Percentiles rank a stretch among this genome's conserved stretches.
phyloP scores from a whole-genome alignment of 2,329 filamentous ascomycete species.

The Cercospora sp. region DNA sequence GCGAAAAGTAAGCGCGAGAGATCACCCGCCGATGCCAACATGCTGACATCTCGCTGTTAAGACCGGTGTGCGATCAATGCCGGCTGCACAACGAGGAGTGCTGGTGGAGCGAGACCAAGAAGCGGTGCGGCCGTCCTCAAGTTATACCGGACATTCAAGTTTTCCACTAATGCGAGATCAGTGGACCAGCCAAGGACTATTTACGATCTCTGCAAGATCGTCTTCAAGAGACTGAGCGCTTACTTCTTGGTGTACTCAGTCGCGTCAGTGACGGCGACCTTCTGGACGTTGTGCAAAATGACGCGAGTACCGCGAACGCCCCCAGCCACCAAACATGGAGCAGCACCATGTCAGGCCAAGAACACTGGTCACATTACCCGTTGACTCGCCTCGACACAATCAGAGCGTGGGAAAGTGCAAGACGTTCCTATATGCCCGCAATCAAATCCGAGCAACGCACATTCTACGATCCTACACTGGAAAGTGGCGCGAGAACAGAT shows the following conservation, averaged over 20 bases:
- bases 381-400: constrained; percentile 23
- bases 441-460: constrained; percentile 10
- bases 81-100: constrained; percentile 30
- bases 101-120: constrained; percentile 33
- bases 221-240: constrained; percentile 27
- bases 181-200: constrained; percentile 31
- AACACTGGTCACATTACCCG: constrained; percentile 26
- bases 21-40: not conserved
- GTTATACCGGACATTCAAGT: not conserved
- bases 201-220: constrained; percentile 29
- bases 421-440: constrained; percentile 1
- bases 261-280: constrained; percentile 22
- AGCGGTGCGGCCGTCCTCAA: constrained; percentile 11
- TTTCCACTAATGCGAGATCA: constrained; percentile 5
- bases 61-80: constrained; percentile 29
- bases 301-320: constrained; percentile 1
- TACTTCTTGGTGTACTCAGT: constrained; percentile 21
- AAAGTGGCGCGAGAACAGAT: not conserved
- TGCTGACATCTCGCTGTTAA: not conserved
- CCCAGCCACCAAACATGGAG: constrained; percentile 30
- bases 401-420: constrained; percentile 26
- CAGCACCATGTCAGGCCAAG: constrained; percentile 24
- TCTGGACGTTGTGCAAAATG: constrained; percentile 17
- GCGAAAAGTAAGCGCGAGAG: constrained; percentile 21
- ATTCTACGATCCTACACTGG: constrained; percentile 5